These are phyloP conservation scores for Pythium apleroticum DNA, from an alignment of 352 stramenopile species.

Conservation along the genomic window DNA sequence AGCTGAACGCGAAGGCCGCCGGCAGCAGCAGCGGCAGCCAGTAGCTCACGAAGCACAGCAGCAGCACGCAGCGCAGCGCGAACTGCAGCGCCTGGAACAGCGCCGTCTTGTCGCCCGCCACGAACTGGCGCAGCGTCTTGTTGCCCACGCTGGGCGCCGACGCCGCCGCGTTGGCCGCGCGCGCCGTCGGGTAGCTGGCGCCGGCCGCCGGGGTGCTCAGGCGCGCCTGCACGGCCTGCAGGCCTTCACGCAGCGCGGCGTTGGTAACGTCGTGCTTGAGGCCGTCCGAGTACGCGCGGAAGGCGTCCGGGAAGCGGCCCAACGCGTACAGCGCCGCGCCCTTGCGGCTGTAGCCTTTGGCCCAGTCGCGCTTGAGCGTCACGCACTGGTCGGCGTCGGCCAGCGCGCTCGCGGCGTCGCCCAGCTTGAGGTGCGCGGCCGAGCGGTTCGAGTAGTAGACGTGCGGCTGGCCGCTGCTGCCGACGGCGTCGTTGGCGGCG, in stretches of 20 bases:
- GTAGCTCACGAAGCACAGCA: conserved; percentile 73
- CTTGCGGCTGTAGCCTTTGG: conserved; percentile 88
- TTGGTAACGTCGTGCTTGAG: conserved; percentile 63
- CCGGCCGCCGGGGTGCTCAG: conserved; percentile 31
- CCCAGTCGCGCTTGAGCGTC: conserved; percentile 69
- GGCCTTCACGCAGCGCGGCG: conserved; percentile 63
- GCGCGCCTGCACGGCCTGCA: conserved; percentile 59
- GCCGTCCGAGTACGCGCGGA: conserved; percentile 78
- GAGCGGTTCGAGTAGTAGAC: conserved; percentile 88
- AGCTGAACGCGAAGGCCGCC: conserved; percentile 47
- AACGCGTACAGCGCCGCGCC: conserved; percentile 72
- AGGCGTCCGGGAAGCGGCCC: conserved; percentile 65
- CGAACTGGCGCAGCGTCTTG: conserved; percentile 51
- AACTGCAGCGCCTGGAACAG: conserved; percentile 80
- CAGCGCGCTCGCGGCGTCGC: conserved; percentile 62
- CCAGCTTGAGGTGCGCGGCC: conserved; percentile 77
- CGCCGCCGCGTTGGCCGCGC: conserved; percentile 18
- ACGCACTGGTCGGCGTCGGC: conserved; percentile 83
- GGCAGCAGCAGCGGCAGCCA: conserved; percentile 58
- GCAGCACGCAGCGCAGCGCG: conserved; percentile 53
- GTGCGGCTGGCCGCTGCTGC: conserved; percentile 29
- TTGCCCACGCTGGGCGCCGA: conserved; percentile 17
- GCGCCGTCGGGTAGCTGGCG: conserved; percentile 7
- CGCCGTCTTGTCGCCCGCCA: conserved; percentile 55
- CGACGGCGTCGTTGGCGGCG: conserved; percentile 3